phyloP scores from a whole-genome alignment of 202 grass and related monocot genomes.

The Hordeum pubiflorum region DNA sequence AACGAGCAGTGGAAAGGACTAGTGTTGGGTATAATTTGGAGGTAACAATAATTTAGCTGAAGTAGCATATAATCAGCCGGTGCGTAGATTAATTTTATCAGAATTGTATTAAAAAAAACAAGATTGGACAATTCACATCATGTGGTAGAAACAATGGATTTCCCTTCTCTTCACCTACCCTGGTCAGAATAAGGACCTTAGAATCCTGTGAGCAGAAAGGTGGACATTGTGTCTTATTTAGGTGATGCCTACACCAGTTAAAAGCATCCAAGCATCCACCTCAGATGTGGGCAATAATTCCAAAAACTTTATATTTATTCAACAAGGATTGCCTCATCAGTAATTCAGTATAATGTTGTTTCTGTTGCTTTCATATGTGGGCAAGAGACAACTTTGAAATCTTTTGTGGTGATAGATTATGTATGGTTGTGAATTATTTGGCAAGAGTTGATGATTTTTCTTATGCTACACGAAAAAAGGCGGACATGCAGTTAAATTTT shows the following conservation, averaged over 20 bases:
- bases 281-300: background rate
- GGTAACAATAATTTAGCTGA: background rate
- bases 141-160: background rate
- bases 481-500: background rate
- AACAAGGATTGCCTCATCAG: background rate
- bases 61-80: background rate
- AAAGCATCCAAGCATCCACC: slow-evolving; percentile 6
- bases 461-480: background rate
- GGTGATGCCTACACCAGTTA: background rate
- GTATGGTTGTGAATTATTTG: background rate
- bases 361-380: background rate
- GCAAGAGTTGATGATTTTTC: background rate
- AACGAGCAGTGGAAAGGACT: background rate
- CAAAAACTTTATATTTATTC: background rate
- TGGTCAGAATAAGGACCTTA: slow-evolving; percentile 12
- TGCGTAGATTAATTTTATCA: background rate
- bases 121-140: background rate
- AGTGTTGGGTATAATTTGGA: background rate
- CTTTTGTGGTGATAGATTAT: background rate
- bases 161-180: slow-evolving; percentile 16
- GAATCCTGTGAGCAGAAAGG: background rate
- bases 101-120: background rate
- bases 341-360: background rate
- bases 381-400: background rate
- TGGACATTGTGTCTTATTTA: slow-evolving; percentile 2